Base-by-base conservation (phyloP, 345 rosid species). In the Isatis tinctoria region DNA sequence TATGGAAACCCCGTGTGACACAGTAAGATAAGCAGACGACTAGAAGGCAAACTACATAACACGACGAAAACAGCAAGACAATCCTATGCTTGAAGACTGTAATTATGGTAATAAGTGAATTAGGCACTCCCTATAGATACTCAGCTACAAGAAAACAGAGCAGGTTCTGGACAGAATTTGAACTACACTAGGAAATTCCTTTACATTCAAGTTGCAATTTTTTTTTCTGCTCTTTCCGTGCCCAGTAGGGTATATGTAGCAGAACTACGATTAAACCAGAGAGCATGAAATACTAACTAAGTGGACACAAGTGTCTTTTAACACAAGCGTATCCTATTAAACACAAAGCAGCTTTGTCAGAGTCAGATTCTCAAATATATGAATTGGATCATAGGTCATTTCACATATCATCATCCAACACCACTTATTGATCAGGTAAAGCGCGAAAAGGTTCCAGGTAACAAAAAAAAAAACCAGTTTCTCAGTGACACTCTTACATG, bases 301-400 rank as follows among this genome's bases (percentile, higher is more conserved):
- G 51, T 35, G 52, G 36, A 61, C 20, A 58, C n/a, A n/a, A n/a
- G n/a, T n/a, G n/a, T n/a, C n/a, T n/a, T n/a, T n/a, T n/a, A n/a
- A n/a, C n/a, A n/a, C 33, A 74, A 35, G 40, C 26, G 32, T 47
- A 17, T 66, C 43, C 40, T 4, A 22, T 22, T 54, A 73, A 8
- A 10, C 35, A 51, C 24, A 39, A 10, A 35, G 9, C 33, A 56
- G 72, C 72, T 39, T 14, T 10, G 72, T 13, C 16, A 20, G 18
- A 57, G 59, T 9, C 8, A 67, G 32, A 59, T 26, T 60, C 24
- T 3, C 24, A 72, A 47, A 52, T 16, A 74, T 16, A 28, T 37
- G 67, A 59, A 60, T 5, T 61, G 64, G 63, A 75, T 33, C 79
- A 62, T 9, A 24, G 40, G 65, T 54, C 9, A 52, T 33, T 75